Conservation (phyloP, 495 filamentous ascomycete species). For the Annulohypoxylon nitens region DNA sequence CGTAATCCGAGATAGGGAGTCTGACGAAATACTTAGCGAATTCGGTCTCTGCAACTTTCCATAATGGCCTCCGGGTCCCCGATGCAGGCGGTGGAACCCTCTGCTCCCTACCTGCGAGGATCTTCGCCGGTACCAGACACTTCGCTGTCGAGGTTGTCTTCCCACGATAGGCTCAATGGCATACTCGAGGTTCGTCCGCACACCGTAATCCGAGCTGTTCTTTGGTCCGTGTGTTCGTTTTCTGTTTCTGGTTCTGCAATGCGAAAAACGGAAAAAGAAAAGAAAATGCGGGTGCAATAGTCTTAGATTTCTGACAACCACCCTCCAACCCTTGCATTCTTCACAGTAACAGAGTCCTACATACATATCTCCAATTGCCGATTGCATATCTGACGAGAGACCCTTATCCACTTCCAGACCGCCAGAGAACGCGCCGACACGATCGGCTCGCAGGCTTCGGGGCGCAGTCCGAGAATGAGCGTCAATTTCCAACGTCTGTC, state of each 20-base stretch:
- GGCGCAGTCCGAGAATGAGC: slow-evolving; percentile 26
- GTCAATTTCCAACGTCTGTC: slow-evolving; percentile 43
- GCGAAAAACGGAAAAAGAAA: slow-evolving; percentile 13
- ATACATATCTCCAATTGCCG: slow-evolving; percentile 12
- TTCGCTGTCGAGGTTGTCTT: slow-evolving; percentile 47
- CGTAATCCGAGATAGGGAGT: slow-evolving; percentile 3
- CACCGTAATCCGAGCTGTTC: slow-evolving; percentile 10
- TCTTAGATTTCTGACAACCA: background rate
- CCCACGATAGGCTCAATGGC: slow-evolving; percentile 56
- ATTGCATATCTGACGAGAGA: slow-evolving; percentile 25
- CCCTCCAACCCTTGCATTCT: background rate
- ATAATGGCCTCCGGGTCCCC: slow-evolving; percentile 38
- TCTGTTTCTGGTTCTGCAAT: background rate
- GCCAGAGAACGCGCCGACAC: slow-evolving; percentile 51
- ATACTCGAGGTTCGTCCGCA: slow-evolving; percentile 60
- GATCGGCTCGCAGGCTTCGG: slow-evolving; percentile 33
- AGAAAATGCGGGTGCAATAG: background rate
- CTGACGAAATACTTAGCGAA: background rate
- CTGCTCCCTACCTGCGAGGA: slow-evolving; percentile 30
- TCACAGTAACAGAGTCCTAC: background rate
- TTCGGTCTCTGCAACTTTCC: background rate
- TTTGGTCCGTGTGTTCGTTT: background rate
- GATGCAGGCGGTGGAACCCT: slow-evolving; percentile 34
- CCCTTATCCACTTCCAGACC: slow-evolving; percentile 26
- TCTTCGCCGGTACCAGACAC: slow-evolving; percentile 37